Percentiles rank a stretch among this genome's conserved stretches.
phyloP scores from a whole-genome alignment of 2,329 filamentous ascomycete genomes.

The Clarireedia paspali region DNA sequence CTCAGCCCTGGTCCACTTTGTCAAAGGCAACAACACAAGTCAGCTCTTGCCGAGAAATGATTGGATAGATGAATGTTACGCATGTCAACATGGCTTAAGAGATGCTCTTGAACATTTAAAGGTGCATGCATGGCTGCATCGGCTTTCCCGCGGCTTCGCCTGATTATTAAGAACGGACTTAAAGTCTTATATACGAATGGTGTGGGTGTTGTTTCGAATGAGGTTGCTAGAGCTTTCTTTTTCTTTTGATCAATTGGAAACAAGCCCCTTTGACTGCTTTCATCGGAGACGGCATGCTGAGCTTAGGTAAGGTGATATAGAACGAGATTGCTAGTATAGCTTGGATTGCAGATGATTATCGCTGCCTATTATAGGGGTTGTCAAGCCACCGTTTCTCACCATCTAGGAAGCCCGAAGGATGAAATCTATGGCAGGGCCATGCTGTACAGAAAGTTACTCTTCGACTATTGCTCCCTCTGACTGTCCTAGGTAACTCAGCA shows the following conservation, averaged over 20 bases:
- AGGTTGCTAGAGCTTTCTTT: no score
- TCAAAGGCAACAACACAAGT: neutral
- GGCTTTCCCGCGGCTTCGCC: neutral
- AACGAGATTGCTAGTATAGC: no score
- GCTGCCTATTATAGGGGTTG: no score
- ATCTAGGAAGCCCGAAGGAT: no score
- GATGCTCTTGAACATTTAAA: neutral
- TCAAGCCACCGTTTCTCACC: no score
- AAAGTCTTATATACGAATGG: neutral
- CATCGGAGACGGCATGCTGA: no score
- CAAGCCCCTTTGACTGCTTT: no score
- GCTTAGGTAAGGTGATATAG: no score
- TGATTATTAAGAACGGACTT: constrained; percentile 2
- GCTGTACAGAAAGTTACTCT: no score
- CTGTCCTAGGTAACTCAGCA: neutral
- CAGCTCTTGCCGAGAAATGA: neutral
- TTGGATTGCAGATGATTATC: no score
- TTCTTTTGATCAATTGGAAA: no score
- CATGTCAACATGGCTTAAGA: neutral
- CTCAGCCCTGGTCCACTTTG: neutral
- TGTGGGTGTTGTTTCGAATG: neutral
- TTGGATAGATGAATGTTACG: neutral
- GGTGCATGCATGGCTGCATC: constrained; percentile 1
- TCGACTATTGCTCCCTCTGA: neutral
- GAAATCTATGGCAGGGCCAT: no score